phyloP scores from a whole-genome alignment of 179 eudicot genomes.

The Actinidia chinensis region DNA sequence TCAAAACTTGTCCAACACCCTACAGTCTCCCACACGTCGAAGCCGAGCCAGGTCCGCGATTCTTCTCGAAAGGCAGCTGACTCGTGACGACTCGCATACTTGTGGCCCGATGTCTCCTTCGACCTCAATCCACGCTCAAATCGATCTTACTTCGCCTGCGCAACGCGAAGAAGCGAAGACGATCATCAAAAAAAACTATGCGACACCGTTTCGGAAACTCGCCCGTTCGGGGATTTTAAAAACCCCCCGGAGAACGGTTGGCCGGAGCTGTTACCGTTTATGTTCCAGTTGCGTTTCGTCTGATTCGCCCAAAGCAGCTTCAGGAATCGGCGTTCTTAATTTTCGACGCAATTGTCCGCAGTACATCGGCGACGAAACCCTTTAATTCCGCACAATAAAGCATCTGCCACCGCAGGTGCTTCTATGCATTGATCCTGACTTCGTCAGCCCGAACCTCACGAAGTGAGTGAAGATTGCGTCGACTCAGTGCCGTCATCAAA shows the following conservation, averaged over 20 bases:
- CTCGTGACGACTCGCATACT: constrained; percentile 53
- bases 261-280: constrained; percentile 83
- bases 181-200: constrained; percentile 72
- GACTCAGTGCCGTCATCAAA: constrained; percentile 66
- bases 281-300: constrained; percentile 86
- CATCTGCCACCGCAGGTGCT: constrained; percentile 63
- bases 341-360: constrained; percentile 79
- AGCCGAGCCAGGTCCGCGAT: constrained; percentile 82
- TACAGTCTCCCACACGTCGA: constrained; percentile 58
- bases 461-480: constrained; percentile 83
- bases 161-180: constrained; percentile 63
- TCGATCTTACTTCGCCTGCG: constrained; percentile 47
- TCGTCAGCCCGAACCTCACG: constrained; percentile 41
- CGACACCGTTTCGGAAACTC: constrained; percentile 74
- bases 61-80: constrained; percentile 68
- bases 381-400: constrained; percentile 58
- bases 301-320: constrained; percentile 45
- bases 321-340: constrained; percentile 82
- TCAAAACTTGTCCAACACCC: constrained; percentile 72
- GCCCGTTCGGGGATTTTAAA: constrained; percentile 72
- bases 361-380: constrained; percentile 58
- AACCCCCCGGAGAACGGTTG: constrained; percentile 75
- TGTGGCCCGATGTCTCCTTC: constrained; percentile 62
- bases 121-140: constrained; percentile 60
- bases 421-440: constrained; percentile 54